Conservation (phyloP, 768 basidiomycete genomes). For the Hemileccinum rubropunctum region DNA sequence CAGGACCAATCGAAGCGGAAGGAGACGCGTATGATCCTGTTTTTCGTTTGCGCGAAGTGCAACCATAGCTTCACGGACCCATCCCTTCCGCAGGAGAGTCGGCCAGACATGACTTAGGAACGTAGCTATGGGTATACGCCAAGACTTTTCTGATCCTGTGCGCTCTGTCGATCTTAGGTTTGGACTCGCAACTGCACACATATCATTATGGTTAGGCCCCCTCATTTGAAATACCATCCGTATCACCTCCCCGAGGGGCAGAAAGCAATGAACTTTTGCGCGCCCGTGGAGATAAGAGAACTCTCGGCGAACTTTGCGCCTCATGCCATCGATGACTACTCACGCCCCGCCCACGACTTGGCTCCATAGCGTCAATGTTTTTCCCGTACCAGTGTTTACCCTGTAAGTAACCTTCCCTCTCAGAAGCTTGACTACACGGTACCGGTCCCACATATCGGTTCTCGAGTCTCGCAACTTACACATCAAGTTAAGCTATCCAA, state of each 20-base stretch:
- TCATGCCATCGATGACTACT: no score
- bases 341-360: background rate
- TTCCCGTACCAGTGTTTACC: background rate
- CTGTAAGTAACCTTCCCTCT: no score
- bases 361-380: background rate
- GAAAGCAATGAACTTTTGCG: background rate
- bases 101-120: conserved; percentile 27
- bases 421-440: no score
- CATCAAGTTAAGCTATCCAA: background rate
- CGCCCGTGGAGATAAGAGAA: background rate
- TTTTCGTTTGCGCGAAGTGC: conserved; percentile 86
- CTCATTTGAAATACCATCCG: background rate
- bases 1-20: conserved; percentile 98
- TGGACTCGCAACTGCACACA: background rate
- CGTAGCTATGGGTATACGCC: conserved; percentile 1
- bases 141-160: conserved; percentile 1
- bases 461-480: background rate
- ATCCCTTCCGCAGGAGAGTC: conserved; percentile 46
- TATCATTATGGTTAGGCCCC: background rate
- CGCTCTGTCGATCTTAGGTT: background rate
- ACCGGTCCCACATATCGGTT: background rate
- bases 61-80: conserved; percentile 76
- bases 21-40: conserved; percentile 92
- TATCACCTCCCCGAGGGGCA: background rate
- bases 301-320: background rate